Base-by-base conservation (phyloP, 2,329 filamentous ascomycete genomes). In the Biscogniauxia marginata region DNA sequence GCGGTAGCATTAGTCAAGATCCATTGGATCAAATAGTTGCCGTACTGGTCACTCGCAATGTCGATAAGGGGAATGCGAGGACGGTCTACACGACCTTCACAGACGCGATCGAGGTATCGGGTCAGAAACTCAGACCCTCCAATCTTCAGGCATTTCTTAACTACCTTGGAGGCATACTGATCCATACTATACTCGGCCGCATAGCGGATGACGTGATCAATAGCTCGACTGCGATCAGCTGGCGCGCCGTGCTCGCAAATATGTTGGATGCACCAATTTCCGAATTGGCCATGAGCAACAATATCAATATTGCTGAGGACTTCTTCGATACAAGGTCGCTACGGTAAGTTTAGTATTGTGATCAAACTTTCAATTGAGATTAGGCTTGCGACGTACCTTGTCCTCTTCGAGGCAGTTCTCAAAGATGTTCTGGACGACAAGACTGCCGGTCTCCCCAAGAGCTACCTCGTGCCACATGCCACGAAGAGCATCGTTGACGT, bases 381-480 rank as follows among this genome's bases (percentile, higher is more conserved):
- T 46, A 52, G 60, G 16, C 58, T 2, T 9, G 30, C 16, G 44
- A 69, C 78, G 62, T 78, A 93, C 92, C 86, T 99, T 99, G 77
- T 99, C 95, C 68, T 98, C 93, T 70, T 99, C 96, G 24, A 98
- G 84, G 69, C 95, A 99, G 69, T 99, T 99, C 78, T 99, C 95
- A 73, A 99, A 99, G 70, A 99, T 99, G 73, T 99, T 99, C 75
- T 99, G 95, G 49, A 99, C 96, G 47, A 99, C 95, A 66, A 99
- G 81, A 73, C 95, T 99, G 58, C 95, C 95, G 9, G 96, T 99
- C 79, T 99, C 95, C 34, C 95, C 95, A 52, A 98, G 79, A 20
- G 96, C 96, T 61, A 99, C 95, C 70, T 99, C 93, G 70, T 98
- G 93, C 95, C 95, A 99, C 92, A 98, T 98, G 57, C 93, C 93